These are phyloP conservation scores for Phytophthora litchii DNA, from an alignment of 352 stramenopile species.

Conservation along the genomic window DNA sequence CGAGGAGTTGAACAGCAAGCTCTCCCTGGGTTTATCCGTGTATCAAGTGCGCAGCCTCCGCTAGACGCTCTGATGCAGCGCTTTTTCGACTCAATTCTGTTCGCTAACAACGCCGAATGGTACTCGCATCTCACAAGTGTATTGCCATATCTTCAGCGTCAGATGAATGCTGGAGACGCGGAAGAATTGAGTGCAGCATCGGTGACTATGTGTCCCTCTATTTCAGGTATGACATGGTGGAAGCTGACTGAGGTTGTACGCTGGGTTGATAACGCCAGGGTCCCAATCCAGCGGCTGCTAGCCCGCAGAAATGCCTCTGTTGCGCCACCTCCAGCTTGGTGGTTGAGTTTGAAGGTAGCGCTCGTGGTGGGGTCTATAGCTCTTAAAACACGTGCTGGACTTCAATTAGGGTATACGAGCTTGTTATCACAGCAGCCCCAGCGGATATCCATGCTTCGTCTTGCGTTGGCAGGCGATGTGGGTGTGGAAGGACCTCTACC, in stretches of 20 bases:
- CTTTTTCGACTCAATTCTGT: conserved; percentile 27
- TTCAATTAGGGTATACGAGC: conserved; percentile 22
- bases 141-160: conserved; percentile 28
- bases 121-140: conserved; percentile 17
- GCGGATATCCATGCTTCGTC: conserved; percentile 26
- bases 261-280: conserved; percentile 26
- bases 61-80: conserved; percentile 25
- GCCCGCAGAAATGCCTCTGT: conserved; percentile 20
- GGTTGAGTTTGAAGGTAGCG: conserved; percentile 26
- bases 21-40: conserved; percentile 12
- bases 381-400: conserved; percentile 22
- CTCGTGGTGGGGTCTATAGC: conserved; percentile 22
- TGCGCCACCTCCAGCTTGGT: conserved; percentile 18
- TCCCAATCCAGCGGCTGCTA: conserved; percentile 23
- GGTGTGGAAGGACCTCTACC: conserved; percentile 32
- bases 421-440: conserved; percentile 28
- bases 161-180: conserved; percentile 19
- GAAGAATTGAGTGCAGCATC: conserved; percentile 15
- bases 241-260: conserved; percentile 11
- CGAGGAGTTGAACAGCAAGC: conserved; percentile 24
- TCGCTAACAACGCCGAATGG: conserved; percentile 19
- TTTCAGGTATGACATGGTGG: conserved; percentile 18
- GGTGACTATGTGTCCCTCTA: conserved; percentile 8
- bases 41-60: conserved; percentile 16
- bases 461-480: conserved; percentile 24